Conservation (phyloP, 345 rosid species). For the Lepidium sativum region DNA sequence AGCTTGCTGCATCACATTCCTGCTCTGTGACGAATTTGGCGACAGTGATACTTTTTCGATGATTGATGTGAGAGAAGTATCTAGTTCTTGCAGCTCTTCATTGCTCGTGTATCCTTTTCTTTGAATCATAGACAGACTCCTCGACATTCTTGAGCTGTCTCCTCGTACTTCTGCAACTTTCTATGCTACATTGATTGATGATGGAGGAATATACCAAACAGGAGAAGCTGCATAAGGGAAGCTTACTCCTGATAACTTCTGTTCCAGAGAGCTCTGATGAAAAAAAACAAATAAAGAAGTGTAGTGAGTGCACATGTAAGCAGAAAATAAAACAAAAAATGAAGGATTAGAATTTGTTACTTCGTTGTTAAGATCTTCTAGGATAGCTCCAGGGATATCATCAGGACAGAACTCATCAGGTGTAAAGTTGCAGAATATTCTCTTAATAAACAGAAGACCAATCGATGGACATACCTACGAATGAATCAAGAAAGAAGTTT, state of each 20-base stretch:
- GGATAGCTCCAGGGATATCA: constrained; percentile 77
- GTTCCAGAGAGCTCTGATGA: constrained; percentile 48
- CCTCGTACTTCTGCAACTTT: constrained; percentile 64
- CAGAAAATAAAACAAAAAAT: neutral
- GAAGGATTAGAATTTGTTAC: constrained; percentile 47
- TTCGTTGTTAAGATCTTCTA: constrained; percentile 89
- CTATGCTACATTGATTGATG: constrained; percentile 47
- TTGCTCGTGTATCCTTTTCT: constrained; percentile 93
- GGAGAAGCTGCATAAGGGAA: constrained; percentile 71
- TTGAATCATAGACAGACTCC: constrained; percentile 53
- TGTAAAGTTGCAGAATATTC: constrained; percentile 92
- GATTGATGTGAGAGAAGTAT: too few relatives aligned
- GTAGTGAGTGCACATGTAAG: too few relatives aligned
- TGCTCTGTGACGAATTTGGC: too few relatives aligned
- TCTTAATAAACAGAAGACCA: constrained; percentile 53
- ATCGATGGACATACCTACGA: constrained; percentile 79
- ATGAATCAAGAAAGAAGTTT: too few relatives aligned
- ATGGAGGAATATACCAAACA: constrained; percentile 55
- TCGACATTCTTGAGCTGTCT: constrained; percentile 44
- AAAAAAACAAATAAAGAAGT: constrained; percentile 8
- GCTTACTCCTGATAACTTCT: constrained; percentile 50
- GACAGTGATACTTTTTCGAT: too few relatives aligned
- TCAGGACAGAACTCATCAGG: constrained; percentile 98
- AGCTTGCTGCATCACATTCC: too few relatives aligned
- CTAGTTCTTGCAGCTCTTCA: too few relatives aligned